Evolutionary conservation across 2,329 filamentous ascomycete species (phyloP), one percentile per base, ranked within the genome.

Genomic region (Colletotrichum tropicicola): DNA sequence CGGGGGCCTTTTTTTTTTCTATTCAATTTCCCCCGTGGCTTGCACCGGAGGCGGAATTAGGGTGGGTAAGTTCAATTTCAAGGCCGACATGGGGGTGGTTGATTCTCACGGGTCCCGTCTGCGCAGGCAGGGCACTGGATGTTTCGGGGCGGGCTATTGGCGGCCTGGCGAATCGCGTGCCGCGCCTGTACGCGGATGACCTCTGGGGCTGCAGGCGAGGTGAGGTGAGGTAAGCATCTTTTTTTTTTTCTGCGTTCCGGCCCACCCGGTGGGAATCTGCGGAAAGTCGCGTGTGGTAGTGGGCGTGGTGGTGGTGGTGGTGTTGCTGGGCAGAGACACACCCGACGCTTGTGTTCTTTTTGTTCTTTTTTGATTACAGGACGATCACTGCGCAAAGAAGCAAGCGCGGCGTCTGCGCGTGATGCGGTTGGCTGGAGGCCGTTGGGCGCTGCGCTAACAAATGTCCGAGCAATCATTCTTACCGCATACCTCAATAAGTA

Each of bases 21-120:
- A 27, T 17, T 41, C 37, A 62, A 61, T 59, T 59, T 65, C 49
- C 55, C 55, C 57, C 53, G 59, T 63, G 59, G 59, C 59, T 63
- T 58, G 59, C 43, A 30, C 45, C 27, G 53, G 53, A 59, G 44
- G 60, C 47, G 60, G 55, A 57, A 49, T 61, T 51, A 65, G 57
- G 52, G 61, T 65, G 61, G 61, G 23, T 39, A 49, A 30, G 27
- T 23, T 54, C 49, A 65, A 51, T 55, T 59, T 51, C 23, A 39
- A 55, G 28, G 35, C 25, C 39, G 15, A 19, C 48, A 65, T 56
- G 32, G 19, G 17, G 6, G 39, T 45, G 53, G 37, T 17, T 13
- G 37, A 25, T 43, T 43, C 39, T 43, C 39, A 43, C 39, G 15
- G 32, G 32, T 35, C 32, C n/a, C n/a, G n/a, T n/a, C n/a, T n/a